phyloP scores from a whole-genome alignment of 2,329 filamentous ascomycete genomes.

The Colletotrichum gigasporum region DNA sequence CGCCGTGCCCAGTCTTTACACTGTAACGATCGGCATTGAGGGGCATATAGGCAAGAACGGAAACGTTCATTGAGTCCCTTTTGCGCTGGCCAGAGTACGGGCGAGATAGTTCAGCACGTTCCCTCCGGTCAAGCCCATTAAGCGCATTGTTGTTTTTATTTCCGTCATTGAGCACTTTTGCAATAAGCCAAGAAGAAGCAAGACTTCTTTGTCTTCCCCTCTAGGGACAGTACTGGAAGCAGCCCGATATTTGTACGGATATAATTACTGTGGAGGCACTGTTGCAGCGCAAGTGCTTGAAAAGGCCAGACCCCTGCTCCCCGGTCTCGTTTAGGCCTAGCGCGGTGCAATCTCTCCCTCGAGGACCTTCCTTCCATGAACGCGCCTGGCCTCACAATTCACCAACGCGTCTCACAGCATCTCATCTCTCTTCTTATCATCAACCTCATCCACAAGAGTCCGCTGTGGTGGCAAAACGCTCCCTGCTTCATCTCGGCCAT shows the following conservation, averaged over 20 bases:
- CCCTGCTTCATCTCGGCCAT: conserved; percentile 3
- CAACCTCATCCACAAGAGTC: conserved; percentile 24
- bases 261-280: not conserved
- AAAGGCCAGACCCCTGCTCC: conserved; percentile 14
- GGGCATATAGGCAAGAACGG: no score
- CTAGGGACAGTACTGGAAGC: not conserved
- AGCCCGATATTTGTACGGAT: not conserved
- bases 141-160: no score
- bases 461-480: not conserved
- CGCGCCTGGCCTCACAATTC: conserved; percentile 31
- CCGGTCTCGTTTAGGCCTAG: conserved; percentile 21
- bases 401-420: conserved; percentile 33
- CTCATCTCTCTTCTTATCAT: conserved; percentile 30
- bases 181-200: not conserved
- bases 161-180: no score
- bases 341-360: conserved; percentile 30
- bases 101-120: no score
- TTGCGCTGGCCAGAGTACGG: no score
- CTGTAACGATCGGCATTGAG: no score
- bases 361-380: conserved; percentile 25
- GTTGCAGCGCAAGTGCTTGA: not conserved
- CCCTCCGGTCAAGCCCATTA: no score
- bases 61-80: no score
- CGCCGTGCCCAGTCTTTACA: no score
- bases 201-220: no score